A percentile compares a stretch with the other conserved stretches of the same genome.
Conservation (phyloP, 257 asterid species). For the Fraxinus pennsylvanica region DNA sequence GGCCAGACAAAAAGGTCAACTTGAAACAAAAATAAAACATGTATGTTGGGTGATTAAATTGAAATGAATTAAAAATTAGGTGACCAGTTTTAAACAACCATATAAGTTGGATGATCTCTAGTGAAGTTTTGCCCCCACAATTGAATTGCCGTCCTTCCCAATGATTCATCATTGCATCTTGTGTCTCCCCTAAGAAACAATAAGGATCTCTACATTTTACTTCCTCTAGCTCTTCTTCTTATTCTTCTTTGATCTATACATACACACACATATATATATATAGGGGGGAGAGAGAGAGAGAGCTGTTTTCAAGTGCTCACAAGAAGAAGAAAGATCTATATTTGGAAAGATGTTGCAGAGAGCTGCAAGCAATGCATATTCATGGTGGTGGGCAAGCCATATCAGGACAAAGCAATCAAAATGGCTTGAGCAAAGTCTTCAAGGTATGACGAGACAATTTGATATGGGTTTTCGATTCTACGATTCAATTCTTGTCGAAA, state of each 20-base stretch:
- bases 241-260: not conserved
- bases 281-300: not conserved
- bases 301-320: not conserved
- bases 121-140: not conserved
- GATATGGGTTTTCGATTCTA: not conserved
- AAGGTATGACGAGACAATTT: slow-evolving; percentile 3
- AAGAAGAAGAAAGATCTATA: not conserved
- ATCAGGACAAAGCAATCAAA: slow-evolving; percentile 28
- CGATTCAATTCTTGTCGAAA: not conserved
- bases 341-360: slow-evolving; percentile 22
- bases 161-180: not conserved
- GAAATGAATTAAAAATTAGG: not conserved
- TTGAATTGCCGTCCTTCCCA: not conserved
- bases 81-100: not conserved
- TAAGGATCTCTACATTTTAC: not conserved
- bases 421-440: slow-evolving; percentile 25
- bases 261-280: not conserved
- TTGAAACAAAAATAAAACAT: not conserved
- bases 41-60: not conserved
- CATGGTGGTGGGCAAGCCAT: slow-evolving; percentile 31
- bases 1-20: too few species aligned
- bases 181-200: not conserved
- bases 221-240: not conserved
- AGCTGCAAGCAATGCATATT: slow-evolving; percentile 26
- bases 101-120: not conserved